Percentiles rank a stretch among this genome's conserved stretches.
phyloP scores from a whole-genome alignment of 1,139 yeast species.

The Diutina mesorugosa region DNA sequence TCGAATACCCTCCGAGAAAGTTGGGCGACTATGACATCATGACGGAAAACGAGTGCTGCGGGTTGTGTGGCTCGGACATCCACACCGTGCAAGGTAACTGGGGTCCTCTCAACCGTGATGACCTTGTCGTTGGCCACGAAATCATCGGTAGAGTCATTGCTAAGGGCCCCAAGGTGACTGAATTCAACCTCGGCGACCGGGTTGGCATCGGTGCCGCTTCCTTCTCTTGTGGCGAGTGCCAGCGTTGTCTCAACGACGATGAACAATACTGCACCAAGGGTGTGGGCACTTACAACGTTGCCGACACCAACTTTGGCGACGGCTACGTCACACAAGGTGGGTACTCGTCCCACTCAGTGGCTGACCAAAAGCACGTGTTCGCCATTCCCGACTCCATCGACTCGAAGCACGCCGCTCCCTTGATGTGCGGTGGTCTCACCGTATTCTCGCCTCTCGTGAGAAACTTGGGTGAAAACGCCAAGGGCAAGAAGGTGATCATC shows the following conservation, averaged over 20 bases:
- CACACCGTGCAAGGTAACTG: not conserved
- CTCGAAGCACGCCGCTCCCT: not conserved
- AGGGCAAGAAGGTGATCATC: conserved; percentile 4
- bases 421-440: conserved; percentile 3
- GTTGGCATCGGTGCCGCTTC: not conserved
- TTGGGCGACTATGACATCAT: conserved; percentile 29
- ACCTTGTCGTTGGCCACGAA: conserved; percentile 1
- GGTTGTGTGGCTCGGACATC: not conserved
- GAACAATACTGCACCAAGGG: not conserved
- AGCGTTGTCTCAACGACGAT: not conserved
- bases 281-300: not conserved
- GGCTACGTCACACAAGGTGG: conserved; percentile 2
- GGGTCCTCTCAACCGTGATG: not conserved
- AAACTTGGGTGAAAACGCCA: conserved; percentile 2
- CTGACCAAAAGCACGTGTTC: not conserved
- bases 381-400: not conserved
- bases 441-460: not conserved
- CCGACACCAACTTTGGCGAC: conserved; percentile 3
- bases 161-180: not conserved
- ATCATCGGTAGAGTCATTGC: not conserved
- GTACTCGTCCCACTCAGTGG: not conserved
- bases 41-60: conserved; percentile 18
- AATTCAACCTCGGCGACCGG: not conserved
- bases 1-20: conserved; percentile 25
- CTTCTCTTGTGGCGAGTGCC: not conserved